Conservation (phyloP, 1,284 basidiomycete genomes). For the Inonotus hispidus region DNA sequence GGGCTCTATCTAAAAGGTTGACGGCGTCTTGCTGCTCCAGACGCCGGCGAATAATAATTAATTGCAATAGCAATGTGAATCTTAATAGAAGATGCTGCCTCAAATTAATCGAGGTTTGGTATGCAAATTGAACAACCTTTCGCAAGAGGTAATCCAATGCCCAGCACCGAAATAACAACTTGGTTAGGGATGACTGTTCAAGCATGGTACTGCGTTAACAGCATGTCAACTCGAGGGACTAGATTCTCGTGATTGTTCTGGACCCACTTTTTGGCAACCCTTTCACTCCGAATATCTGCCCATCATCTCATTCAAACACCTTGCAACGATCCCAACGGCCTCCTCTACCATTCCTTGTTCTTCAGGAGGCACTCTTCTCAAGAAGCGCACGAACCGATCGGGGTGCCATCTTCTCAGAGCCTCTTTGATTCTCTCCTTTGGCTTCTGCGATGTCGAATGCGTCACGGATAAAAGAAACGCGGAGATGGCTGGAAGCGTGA, state of each 20-base stretch:
- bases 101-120: no score
- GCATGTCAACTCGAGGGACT: not conserved
- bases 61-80: not conserved
- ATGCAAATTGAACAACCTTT: no score
- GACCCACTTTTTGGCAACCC: not conserved
- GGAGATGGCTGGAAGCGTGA: slow-evolving; percentile 44
- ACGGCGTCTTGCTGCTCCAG: not conserved
- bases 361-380: slow-evolving; percentile 44
- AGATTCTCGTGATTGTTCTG: not conserved
- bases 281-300: not conserved
- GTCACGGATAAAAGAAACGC: slow-evolving; percentile 54
- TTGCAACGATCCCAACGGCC: slow-evolving; percentile 61
- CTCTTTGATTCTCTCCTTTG: slow-evolving; percentile 56
- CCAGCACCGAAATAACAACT: not conserved
- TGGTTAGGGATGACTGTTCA: not conserved
- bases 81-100: no score
- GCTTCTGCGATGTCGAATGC: slow-evolving; percentile 51
- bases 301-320: slow-evolving; percentile 65
- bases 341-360: slow-evolving; percentile 58
- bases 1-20: not conserved
- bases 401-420: slow-evolving; percentile 74
- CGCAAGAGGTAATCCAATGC: not conserved
- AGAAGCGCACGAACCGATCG: slow-evolving; percentile 58
- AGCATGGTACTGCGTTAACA: not conserved
- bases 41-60: not conserved